Base-by-base conservation (phyloP, 2,329 filamentous ascomycete species). In the Periconia digitata region DNA sequence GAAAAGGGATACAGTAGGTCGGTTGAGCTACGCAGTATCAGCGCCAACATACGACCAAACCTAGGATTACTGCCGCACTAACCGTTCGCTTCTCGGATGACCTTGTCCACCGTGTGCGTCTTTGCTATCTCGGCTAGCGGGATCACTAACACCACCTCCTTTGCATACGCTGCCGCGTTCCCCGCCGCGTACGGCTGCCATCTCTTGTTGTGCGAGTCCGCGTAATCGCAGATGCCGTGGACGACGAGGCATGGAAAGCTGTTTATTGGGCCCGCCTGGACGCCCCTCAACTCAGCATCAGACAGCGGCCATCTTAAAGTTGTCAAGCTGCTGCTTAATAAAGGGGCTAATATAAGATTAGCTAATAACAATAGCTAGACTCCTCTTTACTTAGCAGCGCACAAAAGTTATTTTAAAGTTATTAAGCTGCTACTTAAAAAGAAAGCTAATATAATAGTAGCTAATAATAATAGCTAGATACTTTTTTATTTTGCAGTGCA, bases 1-100 rank as follows among this genome's bases (percentile, higher is more conserved):
- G 44, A 38, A 70, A 64, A 0, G 60, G 64, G 27, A 68, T 50
- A 18, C 24, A n/a, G n/a, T n/a, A n/a, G n/a, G n/a, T n/a, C 53
- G 52, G 50, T 50, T 51, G 24, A 20, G 13, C 18, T 7, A 6
- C 13, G 34, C 6, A 6, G 13, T 17, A 36, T 36, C 34, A 36
- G 13, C 13, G 13, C 34, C 34, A 36, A 36, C 34, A 36, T 32
- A 32, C 27, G n/a, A 6, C n/a, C 18, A 36, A 36, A 15, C 34
- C n/a, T 7, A 36, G 18, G 13, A 6, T 17, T 15, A 15, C 13
- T 6, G 34, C 34, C 18, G 34, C 34, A 36, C 34, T 36, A 6
- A 36, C 34, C 13, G 13, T 6, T 15, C 13, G 13, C 6, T 5
- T 15, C 34, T 15, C 34, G 6, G 18, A 36, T 36, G 13, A 17